phyloP scores from a whole-genome alignment of 352 stramenopile genomes.

The Albugo laibachii region DNA sequence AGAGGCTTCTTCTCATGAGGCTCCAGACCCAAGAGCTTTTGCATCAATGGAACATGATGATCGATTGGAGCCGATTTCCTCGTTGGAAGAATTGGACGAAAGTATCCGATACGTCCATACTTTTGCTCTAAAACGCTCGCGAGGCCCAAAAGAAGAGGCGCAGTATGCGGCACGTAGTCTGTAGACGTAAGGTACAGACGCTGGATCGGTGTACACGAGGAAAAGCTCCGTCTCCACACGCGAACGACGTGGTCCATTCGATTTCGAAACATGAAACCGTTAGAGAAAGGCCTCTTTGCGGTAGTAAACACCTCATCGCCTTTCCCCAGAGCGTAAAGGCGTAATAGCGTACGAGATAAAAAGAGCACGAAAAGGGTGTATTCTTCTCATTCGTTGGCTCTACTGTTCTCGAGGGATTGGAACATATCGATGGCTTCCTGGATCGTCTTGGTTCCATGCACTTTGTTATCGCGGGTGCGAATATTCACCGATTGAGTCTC shows the following conservation, averaged over 20 bases:
- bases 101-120: constrained; percentile 49
- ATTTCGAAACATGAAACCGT: too few species aligned
- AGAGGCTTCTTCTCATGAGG: constrained; percentile 20
- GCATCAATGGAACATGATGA: constrained; percentile 55
- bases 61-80: constrained; percentile 11
- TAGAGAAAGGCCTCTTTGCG: too few species aligned
- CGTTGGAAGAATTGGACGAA: constrained; percentile 41
- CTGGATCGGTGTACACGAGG: too few species aligned
- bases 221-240: too few species aligned
- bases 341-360: too few species aligned
- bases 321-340: too few species aligned
- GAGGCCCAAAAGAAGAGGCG: constrained; percentile 44
- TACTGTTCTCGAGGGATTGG: constrained; percentile 60
- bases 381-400: constrained; percentile 36
- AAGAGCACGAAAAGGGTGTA: too few species aligned
- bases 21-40: constrained; percentile 27
- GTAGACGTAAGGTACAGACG: constrained; percentile 45
- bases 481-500: constrained; percentile 85
- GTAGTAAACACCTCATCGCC: too few species aligned
- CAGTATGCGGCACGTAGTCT: constrained; percentile 33
- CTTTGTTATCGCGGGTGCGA: constrained; percentile 85
- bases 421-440: constrained; percentile 89
- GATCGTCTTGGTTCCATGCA: constrained; percentile 86
- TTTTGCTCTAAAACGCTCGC: constrained; percentile 54
- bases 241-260: too few species aligned